Conservation (phyloP, 2,329 filamentous ascomycete genomes). For the Botrytis porri region DNA sequence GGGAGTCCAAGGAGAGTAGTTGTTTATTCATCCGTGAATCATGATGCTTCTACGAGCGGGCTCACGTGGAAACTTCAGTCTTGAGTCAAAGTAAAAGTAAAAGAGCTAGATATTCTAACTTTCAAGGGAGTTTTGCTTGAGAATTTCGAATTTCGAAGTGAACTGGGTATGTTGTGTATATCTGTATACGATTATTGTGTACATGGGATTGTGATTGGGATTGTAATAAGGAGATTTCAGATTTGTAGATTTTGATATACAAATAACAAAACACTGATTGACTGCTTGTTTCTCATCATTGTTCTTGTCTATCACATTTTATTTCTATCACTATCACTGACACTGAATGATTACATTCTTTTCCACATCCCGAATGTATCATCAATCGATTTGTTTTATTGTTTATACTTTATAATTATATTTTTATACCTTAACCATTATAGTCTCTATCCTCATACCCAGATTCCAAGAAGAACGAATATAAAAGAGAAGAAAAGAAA, state of each 20-base stretch:
- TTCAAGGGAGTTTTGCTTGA: no score
- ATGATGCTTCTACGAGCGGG: no score
- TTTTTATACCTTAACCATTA: not conserved
- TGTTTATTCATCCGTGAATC: no score
- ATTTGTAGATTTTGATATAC: not conserved
- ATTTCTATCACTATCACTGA: no score
- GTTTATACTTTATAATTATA: not conserved
- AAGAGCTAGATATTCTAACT: not conserved
- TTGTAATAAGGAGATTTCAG: not conserved
- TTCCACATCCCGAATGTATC: not conserved
- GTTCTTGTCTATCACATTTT: no score
- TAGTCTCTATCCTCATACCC: not conserved
- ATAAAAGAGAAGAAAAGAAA: not conserved
- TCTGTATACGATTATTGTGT: not conserved
- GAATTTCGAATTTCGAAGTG: no score
- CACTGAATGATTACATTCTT: no score
- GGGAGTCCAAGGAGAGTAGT: no score
- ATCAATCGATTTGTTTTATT: not conserved
- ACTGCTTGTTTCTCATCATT: no score
- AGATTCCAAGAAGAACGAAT: not conserved
- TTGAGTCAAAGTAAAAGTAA: rapidly evolving
- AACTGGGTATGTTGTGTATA: not conserved
- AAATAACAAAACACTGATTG: not conserved
- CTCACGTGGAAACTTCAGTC: no score
- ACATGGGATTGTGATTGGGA: not conserved